phyloP scores from a whole-genome alignment of 148 eudicot species.

The Diospyros lotus region DNA sequence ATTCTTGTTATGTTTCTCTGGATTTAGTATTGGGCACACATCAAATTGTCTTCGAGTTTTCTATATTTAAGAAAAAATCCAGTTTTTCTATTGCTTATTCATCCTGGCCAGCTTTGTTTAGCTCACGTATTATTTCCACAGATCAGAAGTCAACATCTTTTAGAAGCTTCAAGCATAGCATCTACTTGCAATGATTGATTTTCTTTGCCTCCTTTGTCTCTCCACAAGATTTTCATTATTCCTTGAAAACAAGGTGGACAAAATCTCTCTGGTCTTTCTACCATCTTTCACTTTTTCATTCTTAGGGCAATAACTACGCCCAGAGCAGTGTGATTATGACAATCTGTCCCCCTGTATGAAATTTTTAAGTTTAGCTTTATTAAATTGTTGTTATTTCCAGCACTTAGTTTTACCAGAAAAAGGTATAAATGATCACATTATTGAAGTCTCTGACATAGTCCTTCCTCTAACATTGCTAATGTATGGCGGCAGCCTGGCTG shows the following conservation, averaged over 20 bases:
- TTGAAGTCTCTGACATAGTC: no score
- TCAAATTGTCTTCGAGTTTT: constrained; percentile 2
- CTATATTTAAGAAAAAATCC: background rate
- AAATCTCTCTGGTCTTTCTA: background rate
- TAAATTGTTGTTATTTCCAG: no score
- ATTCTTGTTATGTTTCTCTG: background rate
- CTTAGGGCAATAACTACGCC: background rate
- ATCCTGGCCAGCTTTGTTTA: background rate
- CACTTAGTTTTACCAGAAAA: no score
- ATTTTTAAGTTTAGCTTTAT: background rate
- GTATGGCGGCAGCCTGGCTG: background rate
- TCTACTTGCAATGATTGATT: background rate
- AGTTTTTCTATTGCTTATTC: background rate
- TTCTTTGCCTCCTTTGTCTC: background rate
- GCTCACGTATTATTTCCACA: background rate
- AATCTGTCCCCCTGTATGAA: background rate
- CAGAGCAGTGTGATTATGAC: background rate
- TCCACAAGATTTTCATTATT: constrained; percentile 3
- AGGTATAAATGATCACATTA: no score
- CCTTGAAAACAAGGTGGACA: background rate
- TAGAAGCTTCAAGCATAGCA: background rate
- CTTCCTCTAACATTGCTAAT: no score
- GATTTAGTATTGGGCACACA: background rate
- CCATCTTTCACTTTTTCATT: background rate
- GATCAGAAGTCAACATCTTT: background rate